phyloP scores from a whole-genome alignment of 495 filamentous ascomycete species.

The Penicillium salamii region DNA sequence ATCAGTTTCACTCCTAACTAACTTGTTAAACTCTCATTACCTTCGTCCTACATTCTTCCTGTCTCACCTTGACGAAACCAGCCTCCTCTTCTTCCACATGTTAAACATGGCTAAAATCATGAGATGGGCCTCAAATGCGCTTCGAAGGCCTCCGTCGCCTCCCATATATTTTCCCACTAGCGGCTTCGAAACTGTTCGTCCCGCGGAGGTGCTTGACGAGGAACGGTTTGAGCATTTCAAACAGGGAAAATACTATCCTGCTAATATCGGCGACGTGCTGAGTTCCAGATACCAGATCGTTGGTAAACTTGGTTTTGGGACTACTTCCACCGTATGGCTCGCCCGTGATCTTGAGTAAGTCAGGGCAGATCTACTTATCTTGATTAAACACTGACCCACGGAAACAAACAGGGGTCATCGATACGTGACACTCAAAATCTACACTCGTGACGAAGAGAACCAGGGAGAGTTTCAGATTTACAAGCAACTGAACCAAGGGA shows the following conservation, averaged over 20 bases:
- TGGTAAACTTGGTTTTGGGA: conserved; percentile 55
- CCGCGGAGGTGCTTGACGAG: conserved; percentile 38
- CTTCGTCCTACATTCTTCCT: too few species aligned
- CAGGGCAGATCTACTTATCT: too few species aligned
- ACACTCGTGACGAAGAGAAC: conserved; percentile 20
- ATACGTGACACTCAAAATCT: conserved; percentile 48
- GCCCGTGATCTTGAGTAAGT: conserved; percentile 49
- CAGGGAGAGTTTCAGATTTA: conserved; percentile 29
- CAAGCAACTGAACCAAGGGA: conserved; percentile 21
- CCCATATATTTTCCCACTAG: conserved; percentile 19
- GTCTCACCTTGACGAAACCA: too few species aligned
- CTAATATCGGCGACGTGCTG: conserved; percentile 49
- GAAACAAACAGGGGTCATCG: conserved; percentile 27
- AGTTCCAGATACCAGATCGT: conserved; percentile 50
- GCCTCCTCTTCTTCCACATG: too few species aligned
- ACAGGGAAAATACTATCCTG: conserved; percentile 47
- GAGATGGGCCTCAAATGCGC: too few species aligned
- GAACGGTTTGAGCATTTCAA: conserved; percentile 44
- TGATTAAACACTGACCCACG: conserved; percentile 17
- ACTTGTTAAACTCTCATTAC: too few species aligned
- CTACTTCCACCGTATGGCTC: conserved; percentile 54
- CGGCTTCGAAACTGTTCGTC: conserved; percentile 18
- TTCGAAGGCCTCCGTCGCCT: conserved; percentile 17
- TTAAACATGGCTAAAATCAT: too few species aligned
- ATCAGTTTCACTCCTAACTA: too few species aligned